Evolutionary conservation across 225 moss, liverwort and hornwort species (phyloP).

Genomic region (Bryum argenteum): DNA sequence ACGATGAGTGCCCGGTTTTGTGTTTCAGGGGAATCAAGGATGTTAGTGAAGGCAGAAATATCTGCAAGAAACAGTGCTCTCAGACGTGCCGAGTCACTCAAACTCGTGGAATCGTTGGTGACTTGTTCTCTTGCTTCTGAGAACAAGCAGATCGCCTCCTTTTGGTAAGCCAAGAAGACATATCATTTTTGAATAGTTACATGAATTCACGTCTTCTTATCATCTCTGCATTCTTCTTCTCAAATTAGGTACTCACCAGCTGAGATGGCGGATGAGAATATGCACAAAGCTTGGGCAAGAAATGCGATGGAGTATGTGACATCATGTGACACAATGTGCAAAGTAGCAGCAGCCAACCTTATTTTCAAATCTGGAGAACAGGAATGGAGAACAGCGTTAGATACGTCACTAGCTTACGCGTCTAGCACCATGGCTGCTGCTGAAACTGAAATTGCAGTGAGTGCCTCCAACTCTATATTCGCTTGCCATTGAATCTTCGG

Average conservation of each 20-base stretch:
- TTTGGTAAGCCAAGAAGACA: constrained; percentile 34
- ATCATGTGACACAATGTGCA: constrained; percentile 42
- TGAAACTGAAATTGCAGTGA: constrained; percentile 45
- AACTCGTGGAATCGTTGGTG: constrained; percentile 33
- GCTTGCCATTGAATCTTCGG: no score
- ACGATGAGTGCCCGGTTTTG: constrained; percentile 1
- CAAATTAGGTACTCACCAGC: constrained; percentile 33
- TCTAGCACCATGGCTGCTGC: constrained; percentile 12
- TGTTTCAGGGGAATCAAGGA: constrained; percentile 32
- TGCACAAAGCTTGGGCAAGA: constrained; percentile 44
- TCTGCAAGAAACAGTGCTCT: constrained; percentile 47
- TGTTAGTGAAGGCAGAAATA: constrained; percentile 35
- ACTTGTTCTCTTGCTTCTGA: constrained; percentile 25
- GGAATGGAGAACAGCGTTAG: constrained; percentile 49
- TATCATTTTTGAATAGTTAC: neutral
- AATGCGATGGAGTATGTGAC: constrained; percentile 58
- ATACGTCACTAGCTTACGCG: constrained; percentile 28
- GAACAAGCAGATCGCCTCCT: constrained; percentile 24
- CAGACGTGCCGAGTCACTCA: constrained; percentile 33
- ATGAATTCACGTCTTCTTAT: neutral
- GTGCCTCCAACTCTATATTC: constrained; percentile 18
- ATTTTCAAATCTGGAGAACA: constrained; percentile 44
- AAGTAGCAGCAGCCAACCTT: constrained; percentile 44
- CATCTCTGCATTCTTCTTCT: constrained; percentile 16
- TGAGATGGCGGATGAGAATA: constrained; percentile 30